phyloP scores from a whole-genome alignment of 208 protist genomes.

The Herpetomonas tarakana region DNA sequence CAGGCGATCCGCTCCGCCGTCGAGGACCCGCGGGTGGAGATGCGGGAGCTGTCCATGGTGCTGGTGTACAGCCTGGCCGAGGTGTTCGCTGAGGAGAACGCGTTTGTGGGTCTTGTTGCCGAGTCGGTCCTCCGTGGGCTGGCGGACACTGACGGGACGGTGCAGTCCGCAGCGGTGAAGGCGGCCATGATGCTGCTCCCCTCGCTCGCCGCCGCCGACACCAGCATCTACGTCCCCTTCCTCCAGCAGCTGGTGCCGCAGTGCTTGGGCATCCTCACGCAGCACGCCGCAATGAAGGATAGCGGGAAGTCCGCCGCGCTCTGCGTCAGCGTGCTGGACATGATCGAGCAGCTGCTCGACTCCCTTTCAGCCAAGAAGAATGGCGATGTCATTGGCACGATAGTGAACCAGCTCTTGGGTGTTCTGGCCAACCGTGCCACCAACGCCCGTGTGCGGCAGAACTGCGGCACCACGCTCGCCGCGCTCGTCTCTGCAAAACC shows the following conservation, averaged over 20 bases:
- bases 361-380: conserved; percentile 55
- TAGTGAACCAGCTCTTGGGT: conserved; percentile 30
- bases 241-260: conserved; percentile 36
- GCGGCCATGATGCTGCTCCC: conserved; percentile 61
- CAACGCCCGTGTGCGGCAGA: conserved; percentile 53
- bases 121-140: conserved; percentile 70
- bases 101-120: conserved; percentile 23
- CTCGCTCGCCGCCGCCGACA: conserved; percentile 30
- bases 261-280: conserved; percentile 33
- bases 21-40: conserved; percentile 45
- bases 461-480: conserved; percentile 39
- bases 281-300: conserved; percentile 20
- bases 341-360: conserved; percentile 56
- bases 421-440: conserved; percentile 29
- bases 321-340: conserved; percentile 62
- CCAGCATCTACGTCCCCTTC: conserved; percentile 25
- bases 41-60: conserved; percentile 86
- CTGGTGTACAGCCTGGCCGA: conserved; percentile 76
- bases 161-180: conserved; percentile 59
- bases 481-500: conserved; percentile 49
- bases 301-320: conserved; percentile 27
- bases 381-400: conserved; percentile 20
- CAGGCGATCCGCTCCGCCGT: conserved; percentile 42
- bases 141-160: conserved; percentile 40
- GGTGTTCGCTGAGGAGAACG: conserved; percentile 42